Percentiles rank a stretch among this genome's conserved stretches.
These are phyloP conservation scores for Didymellaceae sp. DNA, from an alignment of 2,329 filamentous ascomycete genomes.

Conservation along the genomic window DNA sequence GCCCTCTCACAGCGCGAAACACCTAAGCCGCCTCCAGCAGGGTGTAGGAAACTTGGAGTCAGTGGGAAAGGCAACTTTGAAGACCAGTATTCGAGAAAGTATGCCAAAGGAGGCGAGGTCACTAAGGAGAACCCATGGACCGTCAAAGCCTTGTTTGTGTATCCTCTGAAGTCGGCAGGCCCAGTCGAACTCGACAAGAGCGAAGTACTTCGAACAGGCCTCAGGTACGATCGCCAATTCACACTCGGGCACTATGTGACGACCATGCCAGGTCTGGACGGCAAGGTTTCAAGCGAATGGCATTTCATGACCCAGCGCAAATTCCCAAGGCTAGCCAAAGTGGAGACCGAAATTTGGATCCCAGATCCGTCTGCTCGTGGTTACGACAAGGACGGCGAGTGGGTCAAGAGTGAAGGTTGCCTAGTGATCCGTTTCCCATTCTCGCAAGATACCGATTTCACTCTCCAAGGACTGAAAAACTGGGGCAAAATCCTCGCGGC, in stretches of 20 bases:
- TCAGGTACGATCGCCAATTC: constrained; percentile 83
- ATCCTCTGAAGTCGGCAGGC: constrained; percentile 82
- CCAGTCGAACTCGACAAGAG: constrained; percentile 74
- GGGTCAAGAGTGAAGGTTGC: constrained; percentile 63
- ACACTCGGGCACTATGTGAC: constrained; percentile 72
- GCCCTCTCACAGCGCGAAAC: constrained; percentile 34
- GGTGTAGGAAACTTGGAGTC: constrained; percentile 62
- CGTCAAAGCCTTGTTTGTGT: constrained; percentile 76
- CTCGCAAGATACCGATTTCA: constrained; percentile 45
- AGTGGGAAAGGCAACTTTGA: constrained; percentile 58
- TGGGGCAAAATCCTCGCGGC: constrained; percentile 44
- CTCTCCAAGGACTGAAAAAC: constrained; percentile 40
- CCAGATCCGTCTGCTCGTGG: constrained; percentile 66
- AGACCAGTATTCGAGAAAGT: constrained; percentile 63
- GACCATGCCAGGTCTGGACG: constrained; percentile 52
- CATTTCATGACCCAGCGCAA: constrained; percentile 74
- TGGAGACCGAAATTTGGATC: constrained; percentile 72
- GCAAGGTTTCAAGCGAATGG: constrained; percentile 60
- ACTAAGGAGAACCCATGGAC: constrained; percentile 42
- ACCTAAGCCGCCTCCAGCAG: constrained; percentile 42
- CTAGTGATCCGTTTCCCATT: constrained; percentile 71
- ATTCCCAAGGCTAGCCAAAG: constrained; percentile 72
- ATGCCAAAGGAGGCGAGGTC: constrained; percentile 44
- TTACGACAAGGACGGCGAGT: constrained; percentile 57
- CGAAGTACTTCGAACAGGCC: constrained; percentile 69